phyloP scores from a whole-genome alignment of 2,329 filamentous ascomycete genomes.

The Colletotrichum gigasporum region DNA sequence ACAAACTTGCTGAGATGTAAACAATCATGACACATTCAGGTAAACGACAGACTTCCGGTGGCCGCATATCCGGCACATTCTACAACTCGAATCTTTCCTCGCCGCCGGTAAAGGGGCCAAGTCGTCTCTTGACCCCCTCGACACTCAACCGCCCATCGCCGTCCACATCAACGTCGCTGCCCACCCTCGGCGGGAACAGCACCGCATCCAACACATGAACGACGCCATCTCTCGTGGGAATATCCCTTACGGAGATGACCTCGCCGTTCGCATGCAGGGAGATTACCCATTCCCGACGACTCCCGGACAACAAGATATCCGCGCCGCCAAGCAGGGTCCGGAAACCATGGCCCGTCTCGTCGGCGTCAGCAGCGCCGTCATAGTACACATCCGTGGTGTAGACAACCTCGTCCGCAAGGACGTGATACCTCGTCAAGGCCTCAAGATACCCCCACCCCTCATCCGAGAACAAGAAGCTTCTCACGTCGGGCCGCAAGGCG shows the following conservation, averaged over 20 bases:
- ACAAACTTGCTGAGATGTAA: background rate
- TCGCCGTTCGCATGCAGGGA: background rate
- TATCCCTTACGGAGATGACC: background rate
- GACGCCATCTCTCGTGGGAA: slow-evolving; percentile 9
- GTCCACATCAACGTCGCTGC: background rate
- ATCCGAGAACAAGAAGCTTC: background rate
- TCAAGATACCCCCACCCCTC: background rate
- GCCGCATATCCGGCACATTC: background rate
- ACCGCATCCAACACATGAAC: slow-evolving; percentile 17
- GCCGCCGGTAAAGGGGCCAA: background rate
- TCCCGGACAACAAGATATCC: background rate
- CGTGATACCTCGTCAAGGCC: slow-evolving; percentile 17
- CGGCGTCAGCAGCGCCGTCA: background rate
- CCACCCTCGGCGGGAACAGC: background rate
- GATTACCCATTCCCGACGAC: no score
- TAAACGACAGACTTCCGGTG: background rate
- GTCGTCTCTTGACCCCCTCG: background rate
- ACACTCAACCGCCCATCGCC: background rate
- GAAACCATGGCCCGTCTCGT: background rate
- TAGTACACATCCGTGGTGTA: background rate
- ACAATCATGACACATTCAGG: background rate
- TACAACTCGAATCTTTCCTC: background rate
- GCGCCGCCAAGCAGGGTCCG: background rate
- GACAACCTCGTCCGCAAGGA: background rate
- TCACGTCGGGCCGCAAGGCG: background rate